Evolutionary conservation across 2,329 filamentous ascomycete genomes (phyloP).

Genomic region (Emericellopsis atlantica): DNA sequence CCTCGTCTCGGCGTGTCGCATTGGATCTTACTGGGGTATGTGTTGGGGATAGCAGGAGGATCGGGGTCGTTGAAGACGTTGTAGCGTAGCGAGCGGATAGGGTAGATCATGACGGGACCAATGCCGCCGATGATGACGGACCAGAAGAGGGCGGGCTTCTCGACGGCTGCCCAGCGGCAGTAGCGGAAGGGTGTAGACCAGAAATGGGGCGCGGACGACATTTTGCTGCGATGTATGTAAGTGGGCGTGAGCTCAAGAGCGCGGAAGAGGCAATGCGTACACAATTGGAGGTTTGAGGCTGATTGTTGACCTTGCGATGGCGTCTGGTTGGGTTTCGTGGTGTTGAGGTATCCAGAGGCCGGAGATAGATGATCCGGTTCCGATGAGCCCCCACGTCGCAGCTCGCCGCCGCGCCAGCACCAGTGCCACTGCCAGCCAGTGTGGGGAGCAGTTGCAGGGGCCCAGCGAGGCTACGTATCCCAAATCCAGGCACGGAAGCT

Average conservation of each 20-base stretch:
- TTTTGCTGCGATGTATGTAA: slow-evolving; percentile 20
- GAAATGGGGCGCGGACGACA: slow-evolving; percentile 62
- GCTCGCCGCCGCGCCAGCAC: not conserved
- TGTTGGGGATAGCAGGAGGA: slow-evolving; percentile 63
- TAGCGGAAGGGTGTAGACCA: slow-evolving; percentile 75
- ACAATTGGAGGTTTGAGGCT: not conserved
- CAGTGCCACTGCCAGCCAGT: too few relatives aligned
- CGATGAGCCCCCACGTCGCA: not conserved
- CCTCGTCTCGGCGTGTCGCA: not conserved
- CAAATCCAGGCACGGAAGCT: slow-evolving; percentile 9
- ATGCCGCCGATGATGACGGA: slow-evolving; percentile 60
- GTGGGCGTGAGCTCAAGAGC: not conserved
- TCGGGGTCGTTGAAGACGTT: slow-evolving; percentile 58
- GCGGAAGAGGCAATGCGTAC: not conserved
- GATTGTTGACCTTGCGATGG: not conserved
- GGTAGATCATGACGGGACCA: slow-evolving; percentile 59
- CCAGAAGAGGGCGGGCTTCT: slow-evolving; percentile 87
- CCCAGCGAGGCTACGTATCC: slow-evolving; percentile 23
- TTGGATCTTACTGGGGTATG: slow-evolving; percentile 75
- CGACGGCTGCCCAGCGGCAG: slow-evolving; percentile 75
- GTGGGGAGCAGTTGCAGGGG: not conserved
- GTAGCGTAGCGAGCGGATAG: slow-evolving; percentile 61
- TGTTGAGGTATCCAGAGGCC: not conserved
- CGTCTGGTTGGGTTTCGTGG: not conserved
- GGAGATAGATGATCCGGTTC: not conserved